These are phyloP conservation scores for Fusarium sp. DNA, from an alignment of 2,329 filamentous ascomycete species.

Conservation along the genomic window DNA sequence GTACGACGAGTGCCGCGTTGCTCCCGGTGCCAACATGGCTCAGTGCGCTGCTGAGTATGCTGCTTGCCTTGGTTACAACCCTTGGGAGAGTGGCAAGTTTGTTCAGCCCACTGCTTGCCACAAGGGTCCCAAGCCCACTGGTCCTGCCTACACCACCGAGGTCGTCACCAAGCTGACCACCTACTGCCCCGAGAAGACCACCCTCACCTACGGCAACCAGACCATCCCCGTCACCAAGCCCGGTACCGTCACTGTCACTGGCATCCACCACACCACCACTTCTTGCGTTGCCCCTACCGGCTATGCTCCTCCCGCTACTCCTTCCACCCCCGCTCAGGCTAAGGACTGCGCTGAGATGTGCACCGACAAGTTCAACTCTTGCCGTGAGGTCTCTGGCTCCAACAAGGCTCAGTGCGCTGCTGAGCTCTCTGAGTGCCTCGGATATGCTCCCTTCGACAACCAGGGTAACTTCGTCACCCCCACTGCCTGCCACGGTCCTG, in stretches of 20 bases:
- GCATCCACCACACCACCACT: constrained; percentile 31
- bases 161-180: constrained; percentile 53
- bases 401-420: constrained; percentile 18
- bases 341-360: constrained; percentile 30
- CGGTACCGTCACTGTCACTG: constrained; percentile 29
- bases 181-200: constrained; percentile 51
- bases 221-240: constrained; percentile 33
- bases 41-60: constrained; percentile 44
- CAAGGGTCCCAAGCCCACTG: constrained; percentile 60
- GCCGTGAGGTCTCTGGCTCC: constrained; percentile 1
- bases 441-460: constrained; percentile 14
- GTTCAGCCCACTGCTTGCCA: constrained; percentile 50
- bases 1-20: constrained; percentile 40
- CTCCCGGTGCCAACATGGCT: constrained; percentile 40
- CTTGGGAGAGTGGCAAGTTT: constrained; percentile 33
- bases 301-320: constrained; percentile 35
- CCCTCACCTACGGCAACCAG: constrained; percentile 50
- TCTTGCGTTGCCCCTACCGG: constrained; percentile 35
- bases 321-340: constrained; percentile 19
- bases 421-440: constrained; percentile 19
- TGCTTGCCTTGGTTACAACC: constrained; percentile 46
- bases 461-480: constrained; percentile 11
- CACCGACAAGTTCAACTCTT: constrained; percentile 2
- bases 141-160: constrained; percentile 31
- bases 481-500: constrained; percentile 12